phyloP scores from a whole-genome alignment of 139 green algal genomes.

The Coccomyxa sp. region DNA sequence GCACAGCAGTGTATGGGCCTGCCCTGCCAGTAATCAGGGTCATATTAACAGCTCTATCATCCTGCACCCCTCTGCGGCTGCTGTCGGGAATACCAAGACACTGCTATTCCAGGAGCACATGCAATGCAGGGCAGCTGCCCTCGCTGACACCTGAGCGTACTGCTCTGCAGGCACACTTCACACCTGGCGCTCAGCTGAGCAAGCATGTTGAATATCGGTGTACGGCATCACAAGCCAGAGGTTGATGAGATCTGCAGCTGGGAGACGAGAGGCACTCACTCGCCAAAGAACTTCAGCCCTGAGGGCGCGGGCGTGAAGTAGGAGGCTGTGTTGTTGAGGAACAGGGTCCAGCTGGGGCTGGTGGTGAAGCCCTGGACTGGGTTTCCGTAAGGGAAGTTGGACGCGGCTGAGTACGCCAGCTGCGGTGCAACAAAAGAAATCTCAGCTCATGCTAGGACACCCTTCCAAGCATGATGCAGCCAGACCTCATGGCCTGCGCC shows the following conservation, averaged over 20 bases:
- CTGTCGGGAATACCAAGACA: not conserved
- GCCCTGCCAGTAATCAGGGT: not conserved
- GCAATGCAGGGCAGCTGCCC: too few species aligned
- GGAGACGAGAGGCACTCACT: not conserved
- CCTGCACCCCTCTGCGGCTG: not conserved
- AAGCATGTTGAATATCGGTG: not conserved
- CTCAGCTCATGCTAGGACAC: too few species aligned
- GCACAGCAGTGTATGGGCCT: not conserved
- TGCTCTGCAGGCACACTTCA: too few species aligned
- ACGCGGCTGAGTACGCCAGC: not conserved
- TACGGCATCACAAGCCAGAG: too few species aligned
- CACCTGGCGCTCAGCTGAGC: too few species aligned
- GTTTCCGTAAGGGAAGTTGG: not conserved
- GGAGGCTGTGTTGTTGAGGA: not conserved
- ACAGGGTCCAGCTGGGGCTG: not conserved
- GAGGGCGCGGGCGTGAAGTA: not conserved
- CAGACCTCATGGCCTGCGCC: too few species aligned
- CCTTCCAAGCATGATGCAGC: too few species aligned
- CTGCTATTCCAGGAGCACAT: too few species aligned
- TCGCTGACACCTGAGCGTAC: too few species aligned
- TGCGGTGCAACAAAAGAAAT: not conserved
- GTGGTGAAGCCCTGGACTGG: not conserved
- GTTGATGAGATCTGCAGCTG: not conserved
- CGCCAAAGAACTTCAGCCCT: slow-evolving; percentile 5
- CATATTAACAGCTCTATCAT: not conserved